A percentile compares a stretch with the other conserved stretches of the same genome.
These are phyloP conservation scores for Puya raimondii DNA, from an alignment of 176 grass and related monocot genomes.

Conservation along the genomic window DNA sequence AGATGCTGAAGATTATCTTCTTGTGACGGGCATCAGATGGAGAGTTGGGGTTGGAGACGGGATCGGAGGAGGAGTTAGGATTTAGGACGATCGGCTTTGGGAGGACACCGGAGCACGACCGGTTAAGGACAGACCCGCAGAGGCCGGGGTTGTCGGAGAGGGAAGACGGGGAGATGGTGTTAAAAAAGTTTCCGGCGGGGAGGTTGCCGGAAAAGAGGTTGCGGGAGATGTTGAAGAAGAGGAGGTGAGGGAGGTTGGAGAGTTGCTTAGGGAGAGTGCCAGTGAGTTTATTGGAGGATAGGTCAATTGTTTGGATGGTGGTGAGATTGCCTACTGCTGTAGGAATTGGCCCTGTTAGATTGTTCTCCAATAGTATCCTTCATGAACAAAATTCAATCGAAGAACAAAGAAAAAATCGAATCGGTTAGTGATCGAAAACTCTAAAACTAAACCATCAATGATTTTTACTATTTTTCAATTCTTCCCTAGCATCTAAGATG, in stretches of 20 bases:
- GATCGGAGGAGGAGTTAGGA: constrained; percentile 62
- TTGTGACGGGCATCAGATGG: constrained; percentile 50
- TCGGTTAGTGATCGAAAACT: not conserved
- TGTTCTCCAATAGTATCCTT: constrained; percentile 77
- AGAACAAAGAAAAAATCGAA: not conserved
- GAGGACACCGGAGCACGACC: constrained; percentile 49
- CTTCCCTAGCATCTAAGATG: too few species aligned
- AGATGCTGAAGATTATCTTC: constrained; percentile 94
- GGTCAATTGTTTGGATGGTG: constrained; percentile 50
- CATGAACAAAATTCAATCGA: constrained; percentile 5
- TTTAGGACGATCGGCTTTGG: constrained; percentile 94
- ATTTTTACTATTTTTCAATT: not conserved
- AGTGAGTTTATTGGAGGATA: constrained; percentile 70
- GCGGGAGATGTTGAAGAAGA: constrained; percentile 69
- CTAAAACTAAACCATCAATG: not conserved
- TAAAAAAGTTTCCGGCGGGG: constrained; percentile 70
- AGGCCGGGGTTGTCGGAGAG: constrained; percentile 56
- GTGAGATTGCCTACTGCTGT: constrained; percentile 44
- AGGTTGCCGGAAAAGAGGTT: constrained; percentile 74
- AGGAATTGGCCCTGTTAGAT: constrained; percentile 50
- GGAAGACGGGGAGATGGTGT: constrained; percentile 42
- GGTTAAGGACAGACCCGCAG: constrained; percentile 53
- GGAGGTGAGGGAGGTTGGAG: constrained; percentile 42
- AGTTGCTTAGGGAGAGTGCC: constrained; percentile 62
- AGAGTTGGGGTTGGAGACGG: constrained; percentile 19